phyloP scores from a whole-genome alignment of 75 land plant genomes.

The Larix kaempferi region DNA sequence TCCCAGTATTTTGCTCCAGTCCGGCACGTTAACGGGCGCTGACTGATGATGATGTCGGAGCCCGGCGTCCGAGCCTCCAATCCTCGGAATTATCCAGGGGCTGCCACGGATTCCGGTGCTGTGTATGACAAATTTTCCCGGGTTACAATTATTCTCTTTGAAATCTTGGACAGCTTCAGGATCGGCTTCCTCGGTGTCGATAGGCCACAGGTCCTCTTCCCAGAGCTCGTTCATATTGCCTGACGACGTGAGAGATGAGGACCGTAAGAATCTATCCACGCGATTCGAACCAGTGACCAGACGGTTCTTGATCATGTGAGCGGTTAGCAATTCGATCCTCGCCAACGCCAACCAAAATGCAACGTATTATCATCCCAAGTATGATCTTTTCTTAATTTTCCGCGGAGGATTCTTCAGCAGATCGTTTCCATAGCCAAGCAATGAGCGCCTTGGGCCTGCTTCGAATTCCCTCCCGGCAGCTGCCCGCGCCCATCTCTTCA shows the following conservation, averaged over 20 bases:
- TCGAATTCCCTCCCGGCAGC: not conserved
- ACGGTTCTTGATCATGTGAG: not conserved
- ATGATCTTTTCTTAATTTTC: not conserved
- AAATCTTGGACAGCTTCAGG: not conserved
- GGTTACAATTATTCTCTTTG: not conserved
- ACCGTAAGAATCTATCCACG: not conserved
- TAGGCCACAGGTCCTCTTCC: slow-evolving; percentile 54
- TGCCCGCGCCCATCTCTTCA: not conserved
- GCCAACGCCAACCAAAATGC: no score
- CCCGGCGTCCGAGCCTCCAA: slow-evolving; percentile 16
- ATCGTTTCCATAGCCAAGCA: slow-evolving; percentile 9
- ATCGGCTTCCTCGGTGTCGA: slow-evolving; percentile 10
- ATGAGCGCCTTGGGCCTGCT: not conserved
- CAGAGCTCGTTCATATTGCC: slow-evolving; percentile 25
- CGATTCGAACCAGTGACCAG: slow-evolving; percentile 4
- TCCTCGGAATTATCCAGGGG: slow-evolving; percentile 10
- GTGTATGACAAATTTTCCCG: no score
- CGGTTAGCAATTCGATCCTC: not conserved
- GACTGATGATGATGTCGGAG: slow-evolving; percentile 13
- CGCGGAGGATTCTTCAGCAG: not conserved
- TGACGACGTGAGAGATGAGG: not conserved
- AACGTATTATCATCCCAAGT: no score
- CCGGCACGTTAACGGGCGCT: slow-evolving; percentile 30
- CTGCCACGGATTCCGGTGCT: not conserved
- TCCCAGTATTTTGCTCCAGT: slow-evolving; percentile 23